These are phyloP conservation scores for Colletotrichum spaethianum DNA, from an alignment of 2,329 filamentous ascomycete species.

Conservation along the genomic window DNA sequence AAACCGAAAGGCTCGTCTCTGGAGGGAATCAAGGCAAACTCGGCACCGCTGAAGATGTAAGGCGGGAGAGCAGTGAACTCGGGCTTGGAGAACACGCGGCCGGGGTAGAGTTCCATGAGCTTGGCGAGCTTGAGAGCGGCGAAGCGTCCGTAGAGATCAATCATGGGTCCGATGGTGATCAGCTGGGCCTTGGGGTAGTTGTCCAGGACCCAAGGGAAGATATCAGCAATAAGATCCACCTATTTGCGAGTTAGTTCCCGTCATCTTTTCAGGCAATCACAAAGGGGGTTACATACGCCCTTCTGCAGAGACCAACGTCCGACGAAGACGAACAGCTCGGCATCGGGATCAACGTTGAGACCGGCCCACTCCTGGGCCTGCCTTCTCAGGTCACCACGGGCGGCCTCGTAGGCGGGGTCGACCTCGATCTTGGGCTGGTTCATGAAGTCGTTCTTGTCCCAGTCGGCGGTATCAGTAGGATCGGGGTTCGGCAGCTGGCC, in stretches of 20 bases:
- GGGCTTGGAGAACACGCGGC: constrained; percentile 75
- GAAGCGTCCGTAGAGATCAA: constrained; percentile 78
- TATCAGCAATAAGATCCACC: constrained; percentile 76
- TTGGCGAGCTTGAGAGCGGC: constrained; percentile 75
- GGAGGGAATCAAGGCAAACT: constrained; percentile 79
- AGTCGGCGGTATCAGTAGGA: constrained; percentile 75
- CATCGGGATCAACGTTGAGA: constrained; percentile 71
- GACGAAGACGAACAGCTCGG: constrained; percentile 78
- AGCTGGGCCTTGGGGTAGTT: constrained; percentile 72
- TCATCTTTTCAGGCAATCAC: background rate
- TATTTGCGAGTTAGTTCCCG: background rate
- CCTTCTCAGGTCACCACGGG: constrained; percentile 66
- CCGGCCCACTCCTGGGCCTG: constrained; percentile 79
- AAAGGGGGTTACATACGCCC: constrained; percentile 54
- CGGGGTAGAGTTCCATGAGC: constrained; percentile 77
- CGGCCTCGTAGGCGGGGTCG: constrained; percentile 69
- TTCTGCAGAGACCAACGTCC: constrained; percentile 80
- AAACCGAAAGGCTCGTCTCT: constrained; percentile 79
- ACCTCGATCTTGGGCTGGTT: constrained; percentile 64
- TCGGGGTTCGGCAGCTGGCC: constrained; percentile 77
- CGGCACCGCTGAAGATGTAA: constrained; percentile 77
- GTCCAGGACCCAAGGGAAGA: constrained; percentile 75
- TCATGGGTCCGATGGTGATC: constrained; percentile 74
- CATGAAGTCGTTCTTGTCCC: constrained; percentile 65
- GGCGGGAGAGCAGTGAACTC: constrained; percentile 77